Evolutionary conservation across 192 early-diverging fungal species (phyloP), one percentile per base, ranked within the genome.

Genomic region (Backusella mclennaniae): DNA sequence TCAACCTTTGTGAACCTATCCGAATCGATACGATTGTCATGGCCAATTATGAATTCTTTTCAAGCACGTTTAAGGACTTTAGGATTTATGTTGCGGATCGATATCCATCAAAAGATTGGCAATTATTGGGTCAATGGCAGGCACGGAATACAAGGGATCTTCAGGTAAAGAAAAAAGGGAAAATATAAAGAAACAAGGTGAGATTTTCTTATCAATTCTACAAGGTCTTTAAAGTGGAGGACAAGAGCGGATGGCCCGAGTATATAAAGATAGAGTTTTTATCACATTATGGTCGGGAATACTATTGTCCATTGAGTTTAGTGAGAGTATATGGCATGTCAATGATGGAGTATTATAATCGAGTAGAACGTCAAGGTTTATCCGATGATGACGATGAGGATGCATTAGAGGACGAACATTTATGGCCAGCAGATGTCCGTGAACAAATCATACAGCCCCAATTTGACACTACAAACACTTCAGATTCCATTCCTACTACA

Each of bases 11-110:
- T 83, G 92, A 98, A 76, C 93, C 93, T 23, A 97, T 98, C 71
- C 81, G 97, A 6, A 91, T 99, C 26, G 95, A 98, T 81, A 90
- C 94, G 1, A 78, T 99, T 69, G 89, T 93, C 17, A 78, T 99
- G 53, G 98, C 94, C 66, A 98, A 98, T 83, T 97, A 93, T 77
- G 98, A 99, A 83, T 97, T 97, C 79, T 99, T 99, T 77, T 95
- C 94, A 0, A 94, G 93, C 63, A 97, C 93, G 1, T 97, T 97
- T 79, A 94, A 94, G 76, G 92, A 98, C 46, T 90, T 96, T 80
- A 84, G 90, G 53, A 88, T 98, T 0, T 94, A 89, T 67, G 90
- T 94, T 42, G 86, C 89, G 66, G 89, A 94, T 53, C 76, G 87
- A 35, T 97, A 97, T 79, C 87, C 85, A 12, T 75, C 82, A 46